Evolutionary conservation across 2,329 filamentous ascomycete species (phyloP).

Genomic region (Fusarium miscanthi): DNA sequence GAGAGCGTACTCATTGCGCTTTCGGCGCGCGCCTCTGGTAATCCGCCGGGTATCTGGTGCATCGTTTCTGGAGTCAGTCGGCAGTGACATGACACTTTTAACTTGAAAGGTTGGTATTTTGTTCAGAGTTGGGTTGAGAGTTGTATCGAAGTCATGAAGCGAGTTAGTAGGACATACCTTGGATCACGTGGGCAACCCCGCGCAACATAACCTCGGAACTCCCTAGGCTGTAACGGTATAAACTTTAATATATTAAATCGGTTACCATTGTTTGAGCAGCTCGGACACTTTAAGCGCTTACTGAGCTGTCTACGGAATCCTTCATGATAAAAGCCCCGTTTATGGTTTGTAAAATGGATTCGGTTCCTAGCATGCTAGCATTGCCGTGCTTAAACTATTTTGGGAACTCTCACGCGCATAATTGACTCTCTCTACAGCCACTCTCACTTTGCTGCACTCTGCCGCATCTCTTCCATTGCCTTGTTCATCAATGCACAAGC

Average conservation of each 20-base stretch:
- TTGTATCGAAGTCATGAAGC: neutral
- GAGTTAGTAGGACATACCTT: neutral
- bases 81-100: no score
- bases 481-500: neutral
- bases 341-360: no score
- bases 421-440: no score
- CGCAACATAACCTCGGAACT: neutral
- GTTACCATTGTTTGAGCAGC: no score
- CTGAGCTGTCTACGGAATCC: no score
- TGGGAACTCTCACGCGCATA: no score
- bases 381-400: no score
- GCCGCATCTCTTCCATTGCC: neutral
- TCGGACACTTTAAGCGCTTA: no score
- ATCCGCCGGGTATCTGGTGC: neutral
- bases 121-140: neutral
- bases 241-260: no score
- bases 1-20: neutral
- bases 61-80: accelerated
- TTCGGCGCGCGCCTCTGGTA: neutral
- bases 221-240: neutral
- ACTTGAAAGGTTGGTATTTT: neutral
- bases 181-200: neutral
- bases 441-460: neutral
- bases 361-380: neutral
- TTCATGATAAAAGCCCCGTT: no score